Base-by-base conservation (phyloP, 192 early-diverging fungal species). In the Podila minutissima region DNA sequence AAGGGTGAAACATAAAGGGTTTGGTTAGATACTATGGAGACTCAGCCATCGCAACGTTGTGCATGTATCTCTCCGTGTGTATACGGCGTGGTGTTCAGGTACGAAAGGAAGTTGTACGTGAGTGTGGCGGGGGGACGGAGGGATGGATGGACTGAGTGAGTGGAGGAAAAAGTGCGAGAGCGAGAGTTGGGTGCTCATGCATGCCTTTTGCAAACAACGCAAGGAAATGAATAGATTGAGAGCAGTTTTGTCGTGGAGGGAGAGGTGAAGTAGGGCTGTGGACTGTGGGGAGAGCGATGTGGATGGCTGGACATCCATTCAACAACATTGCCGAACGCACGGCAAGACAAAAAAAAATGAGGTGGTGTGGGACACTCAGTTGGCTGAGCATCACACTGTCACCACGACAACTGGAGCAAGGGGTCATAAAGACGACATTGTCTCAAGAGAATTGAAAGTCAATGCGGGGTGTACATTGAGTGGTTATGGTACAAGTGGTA, bases 1-100 rank as follows among this genome's bases (percentile, higher is more conserved):
- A 49, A 24, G 17, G 55, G 62, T 83, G 19, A 74, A 66, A 50
- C 75, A 83, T 67, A 83, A 55, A 55, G 53, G 22, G 2, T 24
- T 55, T 20, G 62, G 24, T 57, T 12, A 11, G 22, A 53, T 33
- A 35, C 8, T 8, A 35, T 11, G 19, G 28, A 51, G 24, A 46
- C 46, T 67, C 49, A 66, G 64, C 49, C 64, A 66, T 66, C 29
- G 19, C 20, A 9, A 37, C 35, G 4, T 8, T 37, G 35, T 46
- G 41, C 15, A 46, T 17, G 41, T 46, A 46, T 46, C 2, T 46
- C 15, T 46, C 13, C 12, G 15, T 46, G 12, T 46, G 15, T 46
- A 17, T 46, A 2, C 11, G 12, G 1, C 9, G 51, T 55, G 53
- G 9, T 55, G 53, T 55, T 37, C 35, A 55, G 53, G 53, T 55